Conservation (phyloP, 306 rosid genomes). For the Cicer cuneatum region DNA sequence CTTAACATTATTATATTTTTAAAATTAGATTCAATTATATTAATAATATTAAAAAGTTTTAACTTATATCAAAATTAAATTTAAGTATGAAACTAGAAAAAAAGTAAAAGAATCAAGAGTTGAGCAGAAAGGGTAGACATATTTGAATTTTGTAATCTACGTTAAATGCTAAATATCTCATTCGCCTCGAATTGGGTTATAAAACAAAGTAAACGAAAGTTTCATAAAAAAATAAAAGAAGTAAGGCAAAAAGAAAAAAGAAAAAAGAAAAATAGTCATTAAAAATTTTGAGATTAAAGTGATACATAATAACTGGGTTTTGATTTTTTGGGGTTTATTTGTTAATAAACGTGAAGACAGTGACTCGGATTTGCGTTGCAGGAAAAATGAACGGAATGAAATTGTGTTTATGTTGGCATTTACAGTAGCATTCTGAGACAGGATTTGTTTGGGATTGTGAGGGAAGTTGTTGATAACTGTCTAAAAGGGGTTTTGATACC, state of each 20-base stretch:
- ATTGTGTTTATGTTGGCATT: background rate
- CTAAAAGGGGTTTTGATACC: background rate
- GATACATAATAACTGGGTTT: constrained; percentile 2
- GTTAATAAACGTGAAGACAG: background rate
- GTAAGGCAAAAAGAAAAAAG: background rate
- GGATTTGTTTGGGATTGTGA: background rate
- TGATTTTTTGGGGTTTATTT: background rate
- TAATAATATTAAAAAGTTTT: too few relatives aligned
- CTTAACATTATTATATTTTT: too few relatives aligned
- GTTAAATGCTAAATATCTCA: too few relatives aligned
- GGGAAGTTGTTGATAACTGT: constrained; percentile 1
- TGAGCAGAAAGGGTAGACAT: too few relatives aligned
- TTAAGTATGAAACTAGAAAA: too few relatives aligned
- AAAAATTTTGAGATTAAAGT: background rate
- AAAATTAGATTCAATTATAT: too few relatives aligned
- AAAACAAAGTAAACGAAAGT: too few relatives aligned
- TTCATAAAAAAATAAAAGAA: too few relatives aligned
- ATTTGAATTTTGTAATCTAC: too few relatives aligned
- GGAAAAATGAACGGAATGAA: background rate
- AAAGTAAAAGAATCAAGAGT: too few relatives aligned
- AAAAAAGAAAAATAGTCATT: background rate
- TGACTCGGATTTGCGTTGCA: background rate
- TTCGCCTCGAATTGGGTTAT: too few relatives aligned
- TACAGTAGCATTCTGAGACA: background rate
- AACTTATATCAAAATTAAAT: too few relatives aligned